Evolutionary conservation across 768 basidiomycete genomes (phyloP).

Genomic region (Mycena galopus): DNA sequence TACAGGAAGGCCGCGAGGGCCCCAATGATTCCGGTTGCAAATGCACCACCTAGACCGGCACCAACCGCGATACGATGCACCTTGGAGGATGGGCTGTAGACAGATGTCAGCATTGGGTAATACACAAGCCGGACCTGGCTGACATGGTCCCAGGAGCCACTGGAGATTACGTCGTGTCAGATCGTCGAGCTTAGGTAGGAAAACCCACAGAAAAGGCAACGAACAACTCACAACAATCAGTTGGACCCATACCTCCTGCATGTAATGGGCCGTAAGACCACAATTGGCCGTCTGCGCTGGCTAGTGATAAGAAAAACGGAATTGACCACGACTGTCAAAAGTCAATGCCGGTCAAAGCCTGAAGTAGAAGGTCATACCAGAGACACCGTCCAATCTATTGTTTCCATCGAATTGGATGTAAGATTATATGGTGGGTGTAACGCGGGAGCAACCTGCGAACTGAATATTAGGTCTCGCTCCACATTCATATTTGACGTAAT

Average conservation of each 20-base stretch:
- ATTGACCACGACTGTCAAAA: conserved; percentile 54
- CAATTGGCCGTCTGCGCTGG: conserved; percentile 57
- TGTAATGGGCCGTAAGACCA: conserved; percentile 68
- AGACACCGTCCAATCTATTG: conserved; percentile 56
- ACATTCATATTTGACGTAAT: conserved; percentile 45
- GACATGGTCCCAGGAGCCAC: conserved; percentile 53
- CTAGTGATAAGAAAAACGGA: conserved; percentile 63
- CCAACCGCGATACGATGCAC: conserved; percentile 36
- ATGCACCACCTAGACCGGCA: conserved; percentile 37
- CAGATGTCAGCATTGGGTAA: neutral
- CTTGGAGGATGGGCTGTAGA: conserved; percentile 25
- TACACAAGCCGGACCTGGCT: neutral
- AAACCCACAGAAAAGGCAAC: conserved; percentile 42
- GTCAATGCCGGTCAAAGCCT: neutral
- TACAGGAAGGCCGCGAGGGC: conserved; percentile 30
- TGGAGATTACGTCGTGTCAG: neutral
- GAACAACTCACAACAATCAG: conserved; percentile 46
- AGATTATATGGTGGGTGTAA: conserved; percentile 66
- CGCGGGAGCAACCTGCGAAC: conserved; percentile 59
- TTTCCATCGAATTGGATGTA: conserved; percentile 52
- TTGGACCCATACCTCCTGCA: conserved; percentile 51
- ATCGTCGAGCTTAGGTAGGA: neutral
- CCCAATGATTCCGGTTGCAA: conserved; percentile 34
- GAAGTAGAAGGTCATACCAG: conserved; percentile 42
- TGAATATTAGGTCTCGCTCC: neutral